These are phyloP conservation scores for Syncephalis fuscata DNA, from an alignment of 371 early-diverging fungal species.

Conservation along the genomic window DNA sequence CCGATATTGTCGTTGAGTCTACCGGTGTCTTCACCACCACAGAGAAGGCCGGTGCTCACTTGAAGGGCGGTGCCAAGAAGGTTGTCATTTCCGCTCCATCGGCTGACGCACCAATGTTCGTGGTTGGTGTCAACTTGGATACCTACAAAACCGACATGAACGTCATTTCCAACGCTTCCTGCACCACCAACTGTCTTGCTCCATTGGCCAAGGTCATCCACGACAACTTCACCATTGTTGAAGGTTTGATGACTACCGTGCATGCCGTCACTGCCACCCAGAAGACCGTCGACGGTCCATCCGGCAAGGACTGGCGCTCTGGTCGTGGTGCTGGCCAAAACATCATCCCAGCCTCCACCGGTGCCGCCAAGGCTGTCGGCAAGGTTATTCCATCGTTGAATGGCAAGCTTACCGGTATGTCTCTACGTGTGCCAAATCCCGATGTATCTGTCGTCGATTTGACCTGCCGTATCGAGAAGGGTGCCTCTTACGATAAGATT, in stretches of 20 bases:
- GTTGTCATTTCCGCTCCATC: constrained; percentile 98
- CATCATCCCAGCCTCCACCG: constrained; percentile 99
- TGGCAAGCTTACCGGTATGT: constrained; percentile 98
- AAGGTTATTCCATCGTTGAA: constrained; percentile 95
- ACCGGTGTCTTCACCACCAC: constrained; percentile 95
- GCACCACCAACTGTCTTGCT: constrained; percentile 99
- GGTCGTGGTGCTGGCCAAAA: constrained; percentile 96
- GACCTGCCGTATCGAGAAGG: constrained; percentile 81
- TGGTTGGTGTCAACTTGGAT: constrained; percentile 89
- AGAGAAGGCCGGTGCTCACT: constrained; percentile 79
- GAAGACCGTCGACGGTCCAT: constrained; percentile 98
- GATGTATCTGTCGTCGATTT: constrained; percentile 99
- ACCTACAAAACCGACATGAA: constrained; percentile 69
- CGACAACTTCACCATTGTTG: constrained; percentile 81
- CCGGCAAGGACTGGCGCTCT: constrained; percentile 92
- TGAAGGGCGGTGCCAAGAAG: constrained; percentile 91
- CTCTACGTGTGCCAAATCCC: constrained; percentile 95
- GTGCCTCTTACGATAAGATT: constrained; percentile 81
- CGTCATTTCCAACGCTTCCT: constrained; percentile 97
- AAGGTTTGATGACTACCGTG: constrained; percentile 92
- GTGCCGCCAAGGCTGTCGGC: constrained; percentile 99
- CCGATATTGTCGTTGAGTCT: constrained; percentile 95
- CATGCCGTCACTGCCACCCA: constrained; percentile 99
- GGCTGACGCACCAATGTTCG: constrained; percentile 74
- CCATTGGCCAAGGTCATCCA: constrained; percentile 97